A percentile compares a stretch with the other conserved stretches of the same genome.
Conservation (phyloP, 2,329 filamentous ascomycete species). For the Aureobasidium sp. region DNA sequence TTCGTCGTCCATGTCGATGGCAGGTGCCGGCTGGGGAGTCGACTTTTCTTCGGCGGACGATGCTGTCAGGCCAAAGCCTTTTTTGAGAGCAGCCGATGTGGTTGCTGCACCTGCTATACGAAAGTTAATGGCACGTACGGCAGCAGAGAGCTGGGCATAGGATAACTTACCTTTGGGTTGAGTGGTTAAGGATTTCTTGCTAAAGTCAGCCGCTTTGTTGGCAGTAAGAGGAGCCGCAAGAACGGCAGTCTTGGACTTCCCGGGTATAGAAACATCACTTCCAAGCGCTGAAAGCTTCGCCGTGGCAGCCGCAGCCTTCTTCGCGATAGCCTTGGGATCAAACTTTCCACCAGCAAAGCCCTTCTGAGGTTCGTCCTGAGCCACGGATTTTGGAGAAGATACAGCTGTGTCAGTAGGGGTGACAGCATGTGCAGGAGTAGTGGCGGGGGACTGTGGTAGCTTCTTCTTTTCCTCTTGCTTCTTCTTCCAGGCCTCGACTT, state of each 20-base stretch:
- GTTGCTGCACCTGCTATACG: background rate
- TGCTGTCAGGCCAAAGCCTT: constrained; percentile 72
- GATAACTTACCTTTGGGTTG: background rate
- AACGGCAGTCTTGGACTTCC: constrained; percentile 36
- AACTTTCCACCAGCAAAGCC: constrained; percentile 66
- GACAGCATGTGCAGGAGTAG: constrained; percentile 12
- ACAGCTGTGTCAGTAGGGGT: constrained; percentile 15
- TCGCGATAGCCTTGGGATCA: constrained; percentile 76
- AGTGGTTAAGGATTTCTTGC: constrained; percentile 7
- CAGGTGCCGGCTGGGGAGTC: constrained; percentile 46
- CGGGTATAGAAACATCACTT: constrained; percentile 44
- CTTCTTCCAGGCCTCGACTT: constrained; percentile 85
- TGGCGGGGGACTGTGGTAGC: constrained; percentile 30
- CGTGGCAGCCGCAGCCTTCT: constrained; percentile 58
- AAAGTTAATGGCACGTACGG: background rate
- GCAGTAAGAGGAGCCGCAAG: constrained; percentile 29
- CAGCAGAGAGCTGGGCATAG: too few relatives aligned
- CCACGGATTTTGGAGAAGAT: constrained; percentile 3
- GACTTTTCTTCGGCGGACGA: constrained; percentile 54
- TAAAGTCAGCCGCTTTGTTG: constrained; percentile 19
- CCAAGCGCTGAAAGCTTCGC: constrained; percentile 43
- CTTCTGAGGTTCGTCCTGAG: constrained; percentile 39
- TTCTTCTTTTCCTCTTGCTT: constrained; percentile 71
- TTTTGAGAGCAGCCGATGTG: constrained; percentile 4
- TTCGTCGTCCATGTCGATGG: constrained; percentile 80